Conservation (phyloP, 176 grass and related monocot genomes). For the Paspalum notatum region DNA sequence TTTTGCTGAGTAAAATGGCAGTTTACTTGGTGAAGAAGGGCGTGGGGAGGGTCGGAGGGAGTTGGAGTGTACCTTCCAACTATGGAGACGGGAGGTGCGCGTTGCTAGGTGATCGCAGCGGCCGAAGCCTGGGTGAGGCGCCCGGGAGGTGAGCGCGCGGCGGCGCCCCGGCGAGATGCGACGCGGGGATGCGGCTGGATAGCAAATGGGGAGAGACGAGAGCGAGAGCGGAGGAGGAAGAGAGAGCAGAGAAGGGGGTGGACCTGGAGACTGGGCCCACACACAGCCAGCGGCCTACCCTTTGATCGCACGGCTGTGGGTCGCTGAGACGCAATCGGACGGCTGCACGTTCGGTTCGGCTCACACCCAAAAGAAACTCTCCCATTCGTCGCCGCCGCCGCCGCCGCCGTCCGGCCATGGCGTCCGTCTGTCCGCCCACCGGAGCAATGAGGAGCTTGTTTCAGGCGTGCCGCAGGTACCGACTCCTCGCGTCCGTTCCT, state of each 20-base stretch:
- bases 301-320: not conserved
- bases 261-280: not conserved
- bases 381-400: not conserved
- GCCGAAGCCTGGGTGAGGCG: not conserved
- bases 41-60: not conserved
- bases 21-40: not conserved
- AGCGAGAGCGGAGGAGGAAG: not conserved
- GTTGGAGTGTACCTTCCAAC: slow-evolving; percentile 4
- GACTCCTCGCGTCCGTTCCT: not conserved
- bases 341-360: not conserved
- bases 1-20: not conserved
- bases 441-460: slow-evolving; percentile 44
- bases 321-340: not conserved
- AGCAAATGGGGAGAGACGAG: not conserved
- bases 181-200: not conserved
- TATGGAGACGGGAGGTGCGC: not conserved
- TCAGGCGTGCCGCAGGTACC: not conserved
- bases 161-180: not conserved
- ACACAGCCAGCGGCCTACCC: not conserved
- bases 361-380: not conserved
- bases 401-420: not conserved
- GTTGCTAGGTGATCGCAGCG: not conserved
- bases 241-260: too few species aligned
- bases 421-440: not conserved
- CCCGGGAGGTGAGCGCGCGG: not conserved